These are phyloP conservation scores for Gaeumannomyces tritici DNA, from an alignment of 2,329 filamentous ascomycete species.

Conservation along the genomic window DNA sequence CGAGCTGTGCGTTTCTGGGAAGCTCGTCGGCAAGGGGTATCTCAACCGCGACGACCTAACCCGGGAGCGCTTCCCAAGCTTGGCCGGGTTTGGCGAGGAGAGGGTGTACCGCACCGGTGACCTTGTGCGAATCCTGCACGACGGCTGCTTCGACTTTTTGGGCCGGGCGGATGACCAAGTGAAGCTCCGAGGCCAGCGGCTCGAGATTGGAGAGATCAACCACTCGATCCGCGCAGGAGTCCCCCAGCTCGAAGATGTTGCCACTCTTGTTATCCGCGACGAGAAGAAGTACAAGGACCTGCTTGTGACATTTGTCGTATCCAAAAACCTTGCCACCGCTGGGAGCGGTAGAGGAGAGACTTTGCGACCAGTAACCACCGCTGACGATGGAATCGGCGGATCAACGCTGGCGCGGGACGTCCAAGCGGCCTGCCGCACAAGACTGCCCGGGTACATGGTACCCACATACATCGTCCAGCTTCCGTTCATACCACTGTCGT, in stretches of 20 bases:
- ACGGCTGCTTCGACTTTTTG: slow-evolving; percentile 78
- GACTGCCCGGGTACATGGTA: slow-evolving; percentile 79
- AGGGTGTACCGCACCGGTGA: slow-evolving; percentile 83
- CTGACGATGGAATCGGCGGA: slow-evolving; percentile 16
- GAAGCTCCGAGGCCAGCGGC: slow-evolving; percentile 78
- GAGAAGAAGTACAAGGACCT: slow-evolving; percentile 73
- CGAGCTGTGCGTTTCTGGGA: slow-evolving; percentile 81
- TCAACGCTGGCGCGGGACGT: slow-evolving; percentile 33
- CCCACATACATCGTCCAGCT: slow-evolving; percentile 74
- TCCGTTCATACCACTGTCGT: slow-evolving; percentile 64
- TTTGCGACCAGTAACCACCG: neutral
- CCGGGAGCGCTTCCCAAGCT: slow-evolving; percentile 59
- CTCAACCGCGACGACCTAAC: slow-evolving; percentile 74
- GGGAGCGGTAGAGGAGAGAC: neutral
- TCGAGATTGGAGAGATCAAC: slow-evolving; percentile 90
- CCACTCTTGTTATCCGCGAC: slow-evolving; percentile 63
- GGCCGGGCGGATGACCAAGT: slow-evolving; percentile 87
- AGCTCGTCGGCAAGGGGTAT: slow-evolving; percentile 83
- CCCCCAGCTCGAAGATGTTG: slow-evolving; percentile 53
- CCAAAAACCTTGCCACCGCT: neutral
- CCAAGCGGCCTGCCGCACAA: slow-evolving; percentile 54
- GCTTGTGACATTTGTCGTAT: slow-evolving; percentile 65
- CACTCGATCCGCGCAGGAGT: slow-evolving; percentile 61
- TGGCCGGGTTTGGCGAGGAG: slow-evolving; percentile 40
- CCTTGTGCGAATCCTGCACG: slow-evolving; percentile 69